These are phyloP conservation scores for Coemansia interrupta DNA, from an alignment of 192 early-diverging fungal species.

Conservation along the genomic window DNA sequence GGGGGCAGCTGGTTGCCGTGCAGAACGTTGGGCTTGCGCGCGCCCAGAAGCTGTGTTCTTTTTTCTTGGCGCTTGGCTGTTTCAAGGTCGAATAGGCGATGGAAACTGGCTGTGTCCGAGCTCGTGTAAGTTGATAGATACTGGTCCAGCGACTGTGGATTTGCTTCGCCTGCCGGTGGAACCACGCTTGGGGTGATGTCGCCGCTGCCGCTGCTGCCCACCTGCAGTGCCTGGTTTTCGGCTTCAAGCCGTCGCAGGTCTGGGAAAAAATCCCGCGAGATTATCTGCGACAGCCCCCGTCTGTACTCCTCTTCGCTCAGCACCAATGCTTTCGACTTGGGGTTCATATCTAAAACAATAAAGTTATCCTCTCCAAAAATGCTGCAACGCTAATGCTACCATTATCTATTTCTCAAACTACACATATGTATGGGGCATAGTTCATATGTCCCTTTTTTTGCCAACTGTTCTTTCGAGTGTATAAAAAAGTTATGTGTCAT, in stretches of 20 bases:
- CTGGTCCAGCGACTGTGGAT: conserved; percentile 8
- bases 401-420: background rate
- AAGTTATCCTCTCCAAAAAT: too few species aligned
- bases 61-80: background rate
- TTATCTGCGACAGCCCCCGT: conserved; percentile 18
- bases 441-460: too few species aligned
- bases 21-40: too few species aligned
- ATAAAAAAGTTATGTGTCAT: background rate
- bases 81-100: conserved; percentile 11
- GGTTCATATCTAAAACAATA: too few species aligned
- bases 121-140: conserved; percentile 29
- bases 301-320: conserved; percentile 29
- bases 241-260: conserved; percentile 9
- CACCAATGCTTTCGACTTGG: background rate
- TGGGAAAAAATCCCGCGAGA: conserved; percentile 44
- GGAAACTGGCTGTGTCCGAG: conserved; percentile 42
- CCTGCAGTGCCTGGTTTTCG: conserved; percentile 4
- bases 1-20: conserved; percentile 4
- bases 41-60: too few species aligned
- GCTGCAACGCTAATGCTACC: background rate
- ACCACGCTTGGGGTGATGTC: background rate
- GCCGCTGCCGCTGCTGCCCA: background rate
- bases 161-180: too few species aligned
- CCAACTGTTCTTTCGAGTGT: background rate
- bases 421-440: too few species aligned